Percentiles rank a stretch among this genome's conserved stretches.
Conservation (phyloP, 2,329 filamentous ascomycete genomes). For the Magnaporthiopsis rhizophila region DNA sequence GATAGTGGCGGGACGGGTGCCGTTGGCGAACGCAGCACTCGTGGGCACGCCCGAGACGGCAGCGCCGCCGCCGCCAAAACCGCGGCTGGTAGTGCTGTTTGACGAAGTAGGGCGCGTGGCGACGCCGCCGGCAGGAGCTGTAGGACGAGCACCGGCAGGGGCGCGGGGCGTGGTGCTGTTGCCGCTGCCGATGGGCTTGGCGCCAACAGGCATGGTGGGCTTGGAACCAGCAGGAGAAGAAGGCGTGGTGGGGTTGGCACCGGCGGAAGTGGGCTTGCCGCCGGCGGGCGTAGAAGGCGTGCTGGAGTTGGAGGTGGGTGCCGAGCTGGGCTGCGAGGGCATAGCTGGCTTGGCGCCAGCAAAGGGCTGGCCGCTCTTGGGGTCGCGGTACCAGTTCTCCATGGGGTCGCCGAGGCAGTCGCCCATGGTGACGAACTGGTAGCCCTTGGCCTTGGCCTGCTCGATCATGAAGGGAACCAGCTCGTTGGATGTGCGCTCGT, state of each 20-base stretch:
- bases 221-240: no score
- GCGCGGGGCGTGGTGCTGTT: neutral
- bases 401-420: conserved; percentile 37
- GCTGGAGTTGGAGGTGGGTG: neutral
- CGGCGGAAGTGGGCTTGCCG: neutral
- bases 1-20: neutral
- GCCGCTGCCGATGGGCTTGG: neutral
- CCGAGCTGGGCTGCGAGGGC: neutral
- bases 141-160: neutral
- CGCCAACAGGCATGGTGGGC: no score
- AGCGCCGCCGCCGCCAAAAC: neutral
- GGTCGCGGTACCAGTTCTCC: conserved; percentile 38
- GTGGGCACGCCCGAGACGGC: neutral
- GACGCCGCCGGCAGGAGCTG: no score
- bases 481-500: conserved; percentile 33
- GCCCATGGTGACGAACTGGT: conserved; percentile 37
- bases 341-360: conserved; percentile 2
- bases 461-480: conserved; percentile 36
- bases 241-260: neutral
- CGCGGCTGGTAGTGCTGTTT: neutral
- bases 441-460: conserved; percentile 28
- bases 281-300: neutral
- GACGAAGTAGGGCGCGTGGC: neutral
- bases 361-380: conserved; percentile 21
- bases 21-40: neutral